Percentiles rank a stretch among this genome's conserved stretches.
Evolutionary conservation across 352 stramenopile species (phyloP).

Genomic region (Phytophthora pluvialis): DNA sequence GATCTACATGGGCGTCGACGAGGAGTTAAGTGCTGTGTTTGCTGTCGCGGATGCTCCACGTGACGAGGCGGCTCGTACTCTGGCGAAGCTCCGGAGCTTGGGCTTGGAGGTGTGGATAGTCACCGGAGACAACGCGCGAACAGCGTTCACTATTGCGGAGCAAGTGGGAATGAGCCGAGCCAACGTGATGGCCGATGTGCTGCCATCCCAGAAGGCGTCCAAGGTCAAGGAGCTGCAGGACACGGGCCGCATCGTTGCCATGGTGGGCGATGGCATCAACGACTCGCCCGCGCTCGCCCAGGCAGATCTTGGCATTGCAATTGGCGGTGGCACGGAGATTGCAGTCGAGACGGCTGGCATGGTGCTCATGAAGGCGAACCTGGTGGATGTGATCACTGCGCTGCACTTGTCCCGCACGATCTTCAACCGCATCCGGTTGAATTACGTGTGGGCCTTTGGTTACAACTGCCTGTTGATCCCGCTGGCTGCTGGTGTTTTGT

Average conservation of each 20-base stretch:
- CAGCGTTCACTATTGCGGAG: slow-evolving; percentile 91
- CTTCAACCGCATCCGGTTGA: slow-evolving; percentile 95
- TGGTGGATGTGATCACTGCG: slow-evolving; percentile 94
- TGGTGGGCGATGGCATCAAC: slow-evolving; percentile 98
- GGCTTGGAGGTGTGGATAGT: slow-evolving; percentile 97
- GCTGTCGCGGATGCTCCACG: slow-evolving; percentile 86
- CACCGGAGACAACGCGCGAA: slow-evolving; percentile 96
- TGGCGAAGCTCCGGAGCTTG: slow-evolving; percentile 87
- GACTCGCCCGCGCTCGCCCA: slow-evolving; percentile 96
- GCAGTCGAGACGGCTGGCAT: slow-evolving; percentile 97
- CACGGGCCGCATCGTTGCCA: slow-evolving; percentile 87
- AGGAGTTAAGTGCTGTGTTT: slow-evolving; percentile 68
- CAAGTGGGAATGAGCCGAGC: slow-evolving; percentile 88
- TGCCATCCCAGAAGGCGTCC: slow-evolving; percentile 93
- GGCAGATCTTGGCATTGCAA: slow-evolving; percentile 96
- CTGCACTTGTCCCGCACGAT: slow-evolving; percentile 95
- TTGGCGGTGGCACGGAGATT: slow-evolving; percentile 96
- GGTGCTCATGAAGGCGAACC: slow-evolving; percentile 85
- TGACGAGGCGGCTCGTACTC: slow-evolving; percentile 82
- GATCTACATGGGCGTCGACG: slow-evolving; percentile 91
- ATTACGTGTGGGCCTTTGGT: slow-evolving; percentile 97
- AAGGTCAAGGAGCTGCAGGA: slow-evolving; percentile 92
- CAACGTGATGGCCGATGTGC: slow-evolving; percentile 94
- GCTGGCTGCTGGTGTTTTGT: slow-evolving; percentile 95
- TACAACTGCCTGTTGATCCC: slow-evolving; percentile 98